Conservation (phyloP, 1,284 basidiomycete genomes). For the Tilletia indica region DNA sequence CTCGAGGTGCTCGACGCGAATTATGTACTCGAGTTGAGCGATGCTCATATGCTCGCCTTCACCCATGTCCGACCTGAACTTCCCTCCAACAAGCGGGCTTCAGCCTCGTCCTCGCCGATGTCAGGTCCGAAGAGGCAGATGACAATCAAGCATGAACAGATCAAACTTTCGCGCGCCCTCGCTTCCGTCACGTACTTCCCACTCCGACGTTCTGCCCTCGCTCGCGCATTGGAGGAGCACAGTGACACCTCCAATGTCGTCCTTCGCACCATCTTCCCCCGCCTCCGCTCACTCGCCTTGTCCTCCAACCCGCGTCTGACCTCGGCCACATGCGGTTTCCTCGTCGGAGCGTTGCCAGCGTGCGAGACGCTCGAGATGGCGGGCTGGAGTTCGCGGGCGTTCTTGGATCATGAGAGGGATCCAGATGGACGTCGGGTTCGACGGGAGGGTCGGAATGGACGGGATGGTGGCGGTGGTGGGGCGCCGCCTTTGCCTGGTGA, state of each 20-base stretch:
- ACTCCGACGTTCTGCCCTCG: constrained; percentile 35
- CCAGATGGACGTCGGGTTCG: neutral
- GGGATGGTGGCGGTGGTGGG: neutral
- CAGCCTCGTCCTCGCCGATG: neutral
- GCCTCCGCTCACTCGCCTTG: constrained; percentile 73
- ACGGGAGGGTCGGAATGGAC: constrained; percentile 9
- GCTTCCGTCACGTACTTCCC: constrained; percentile 28
- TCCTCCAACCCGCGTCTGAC: constrained; percentile 74
- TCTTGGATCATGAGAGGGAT: constrained; percentile 20
- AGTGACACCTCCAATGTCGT: constrained; percentile 19
- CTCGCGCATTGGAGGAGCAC: constrained; percentile 19
- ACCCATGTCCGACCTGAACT: constrained; percentile 33
- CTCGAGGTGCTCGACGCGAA: constrained; percentile 80
- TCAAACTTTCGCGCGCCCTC: neutral
- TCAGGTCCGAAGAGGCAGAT: constrained; percentile 24
- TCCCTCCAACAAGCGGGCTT: neutral
- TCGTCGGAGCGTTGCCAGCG: constrained; percentile 70
- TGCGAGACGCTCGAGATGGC: constrained; percentile 81
- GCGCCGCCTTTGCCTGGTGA: constrained; percentile 58
- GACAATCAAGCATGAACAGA: constrained; percentile 20
- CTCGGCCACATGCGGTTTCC: constrained; percentile 69
- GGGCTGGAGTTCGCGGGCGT: constrained; percentile 65
- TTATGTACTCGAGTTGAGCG: constrained; percentile 66
- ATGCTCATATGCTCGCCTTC: constrained; percentile 72
- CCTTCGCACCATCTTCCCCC: constrained; percentile 36